These are phyloP conservation scores for Allomyces arbusculus DNA, from an alignment of 192 early-diverging fungal genomes.

Conservation along the genomic window DNA sequence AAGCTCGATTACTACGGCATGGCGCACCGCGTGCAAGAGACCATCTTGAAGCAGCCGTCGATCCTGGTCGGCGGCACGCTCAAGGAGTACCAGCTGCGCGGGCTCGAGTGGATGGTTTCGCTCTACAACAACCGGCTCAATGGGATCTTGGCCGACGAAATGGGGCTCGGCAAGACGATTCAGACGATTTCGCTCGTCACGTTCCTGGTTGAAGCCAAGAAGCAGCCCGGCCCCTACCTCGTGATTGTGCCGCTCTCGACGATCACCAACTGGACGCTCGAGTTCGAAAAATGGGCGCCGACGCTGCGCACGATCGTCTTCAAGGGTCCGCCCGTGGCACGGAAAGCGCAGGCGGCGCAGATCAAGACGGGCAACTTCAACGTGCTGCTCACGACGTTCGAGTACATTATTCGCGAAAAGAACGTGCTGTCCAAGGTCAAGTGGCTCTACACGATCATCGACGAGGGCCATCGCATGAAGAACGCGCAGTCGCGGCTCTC, in stretches of 20 bases:
- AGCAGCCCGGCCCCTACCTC: slow-evolving; percentile 84
- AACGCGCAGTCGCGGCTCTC: slow-evolving; percentile 77
- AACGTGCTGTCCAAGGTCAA: slow-evolving; percentile 69
- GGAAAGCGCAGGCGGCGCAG: slow-evolving; percentile 38
- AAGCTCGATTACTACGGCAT: slow-evolving; percentile 65
- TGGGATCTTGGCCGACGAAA: slow-evolving; percentile 94
- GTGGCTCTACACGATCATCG: slow-evolving; percentile 97
- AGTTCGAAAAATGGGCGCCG: slow-evolving; percentile 98
- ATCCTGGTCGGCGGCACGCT: slow-evolving; percentile 75
- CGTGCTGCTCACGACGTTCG: slow-evolving; percentile 89
- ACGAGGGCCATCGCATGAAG: slow-evolving; percentile 99
- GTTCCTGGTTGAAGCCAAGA: slow-evolving; percentile 85
- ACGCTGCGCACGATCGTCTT: slow-evolving; percentile 69
- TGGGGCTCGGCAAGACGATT: slow-evolving; percentile 76
- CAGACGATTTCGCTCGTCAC: slow-evolving; percentile 93
- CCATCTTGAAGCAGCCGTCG: slow-evolving; percentile 51
- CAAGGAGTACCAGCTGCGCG: slow-evolving; percentile 93
- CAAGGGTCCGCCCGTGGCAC: slow-evolving; percentile 63
- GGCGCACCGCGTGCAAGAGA: slow-evolving; percentile 73
- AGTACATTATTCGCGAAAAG: slow-evolving; percentile 88
- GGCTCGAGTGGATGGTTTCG: slow-evolving; percentile 98
- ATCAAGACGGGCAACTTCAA: slow-evolving; percentile 71
- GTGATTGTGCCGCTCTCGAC: slow-evolving; percentile 93
- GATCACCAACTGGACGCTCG: slow-evolving; percentile 86
- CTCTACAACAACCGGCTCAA: slow-evolving; percentile 96